phyloP scores from a whole-genome alignment of 1,284 basidiomycete genomes.

The Moesziomyces parantarcticus region DNA sequence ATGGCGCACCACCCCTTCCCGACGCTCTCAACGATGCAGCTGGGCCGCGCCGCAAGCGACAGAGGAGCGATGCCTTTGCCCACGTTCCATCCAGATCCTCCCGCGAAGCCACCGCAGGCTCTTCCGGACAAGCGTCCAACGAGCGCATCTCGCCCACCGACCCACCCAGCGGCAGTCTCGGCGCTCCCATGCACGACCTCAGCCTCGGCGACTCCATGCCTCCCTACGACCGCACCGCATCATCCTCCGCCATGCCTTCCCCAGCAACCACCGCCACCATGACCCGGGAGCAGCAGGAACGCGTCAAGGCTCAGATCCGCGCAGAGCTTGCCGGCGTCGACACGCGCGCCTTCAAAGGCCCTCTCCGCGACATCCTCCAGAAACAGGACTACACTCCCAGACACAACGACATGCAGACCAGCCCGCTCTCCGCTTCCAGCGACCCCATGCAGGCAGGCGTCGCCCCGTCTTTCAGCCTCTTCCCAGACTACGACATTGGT shows the following conservation, averaged over 20 bases:
- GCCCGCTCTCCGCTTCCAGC: slow-evolving; percentile 30
- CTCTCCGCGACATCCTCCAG: slow-evolving; percentile 52
- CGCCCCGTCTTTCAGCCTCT: slow-evolving; percentile 35
- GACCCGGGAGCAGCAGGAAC: slow-evolving; percentile 42
- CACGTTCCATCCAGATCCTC: slow-evolving; percentile 10
- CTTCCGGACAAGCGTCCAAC: slow-evolving; percentile 17
- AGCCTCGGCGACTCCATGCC: slow-evolving; percentile 42
- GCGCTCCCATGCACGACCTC: slow-evolving; percentile 47
- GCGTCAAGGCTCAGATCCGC: slow-evolving; percentile 45
- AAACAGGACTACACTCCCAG: slow-evolving; percentile 36
- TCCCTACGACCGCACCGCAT: slow-evolving; percentile 12
- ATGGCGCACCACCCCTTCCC: slow-evolving; percentile 22
- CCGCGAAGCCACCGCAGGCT: slow-evolving; percentile 18
- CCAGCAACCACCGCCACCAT: slow-evolving; percentile 12
- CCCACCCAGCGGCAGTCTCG: slow-evolving; percentile 47
- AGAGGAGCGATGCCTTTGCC: slow-evolving; percentile 37
- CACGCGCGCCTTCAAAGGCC: slow-evolving; percentile 54
- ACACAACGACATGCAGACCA: slow-evolving; percentile 36
- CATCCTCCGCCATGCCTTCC: slow-evolving; percentile 22
- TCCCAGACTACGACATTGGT: slow-evolving; percentile 38
- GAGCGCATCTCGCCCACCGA: slow-evolving; percentile 23
- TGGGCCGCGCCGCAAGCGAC: slow-evolving; percentile 47
- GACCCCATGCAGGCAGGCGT: slow-evolving; percentile 49
- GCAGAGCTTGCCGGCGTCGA: slow-evolving; percentile 56
- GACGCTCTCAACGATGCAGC: slow-evolving; percentile 22